Percentiles rank a stretch among this genome's conserved stretches.
phyloP scores from a whole-genome alignment of 1,139 yeast genomes.

The Kurtzmaniella quercitrusa region DNA sequence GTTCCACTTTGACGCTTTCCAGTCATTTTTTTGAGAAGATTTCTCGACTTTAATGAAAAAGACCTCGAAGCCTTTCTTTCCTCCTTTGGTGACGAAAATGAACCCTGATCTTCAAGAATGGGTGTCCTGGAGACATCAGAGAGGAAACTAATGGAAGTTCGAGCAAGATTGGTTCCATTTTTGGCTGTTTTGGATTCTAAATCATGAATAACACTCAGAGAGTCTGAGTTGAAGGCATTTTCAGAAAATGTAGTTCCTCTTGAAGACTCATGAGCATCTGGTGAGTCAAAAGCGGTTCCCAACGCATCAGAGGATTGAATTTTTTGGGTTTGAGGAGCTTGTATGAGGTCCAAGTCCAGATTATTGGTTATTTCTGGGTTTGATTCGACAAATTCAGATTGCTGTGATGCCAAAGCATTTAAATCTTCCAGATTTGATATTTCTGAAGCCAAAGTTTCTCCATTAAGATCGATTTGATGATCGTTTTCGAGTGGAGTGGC shows the following conservation, averaged over 20 bases:
- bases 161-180: not conserved
- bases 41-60: conserved; percentile 7
- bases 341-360: not conserved
- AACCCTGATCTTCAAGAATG: conserved; percentile 4
- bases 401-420: not conserved
- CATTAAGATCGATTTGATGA: not conserved
- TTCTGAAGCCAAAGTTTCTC: not conserved
- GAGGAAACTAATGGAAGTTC: not conserved
- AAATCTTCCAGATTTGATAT: not conserved
- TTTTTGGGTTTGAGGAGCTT: not conserved
- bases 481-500: not conserved
- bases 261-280: conserved; percentile 1
- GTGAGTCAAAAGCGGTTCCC: conserved; percentile 1
- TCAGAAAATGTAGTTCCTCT: conserved; percentile 3
- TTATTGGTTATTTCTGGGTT: not conserved
- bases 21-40: conserved; percentile 6
- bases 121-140: conserved; percentile 7
- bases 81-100: conserved; percentile 2
- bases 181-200: not conserved
- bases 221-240: conserved; percentile 2
- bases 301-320: not conserved
- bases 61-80: conserved; percentile 2
- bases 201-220: conserved; percentile 4
- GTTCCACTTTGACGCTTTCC: conserved; percentile 1
- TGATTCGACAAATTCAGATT: not conserved